Conservation (phyloP, 306 rosid species). For the Chamaecrista fasciculata region DNA sequence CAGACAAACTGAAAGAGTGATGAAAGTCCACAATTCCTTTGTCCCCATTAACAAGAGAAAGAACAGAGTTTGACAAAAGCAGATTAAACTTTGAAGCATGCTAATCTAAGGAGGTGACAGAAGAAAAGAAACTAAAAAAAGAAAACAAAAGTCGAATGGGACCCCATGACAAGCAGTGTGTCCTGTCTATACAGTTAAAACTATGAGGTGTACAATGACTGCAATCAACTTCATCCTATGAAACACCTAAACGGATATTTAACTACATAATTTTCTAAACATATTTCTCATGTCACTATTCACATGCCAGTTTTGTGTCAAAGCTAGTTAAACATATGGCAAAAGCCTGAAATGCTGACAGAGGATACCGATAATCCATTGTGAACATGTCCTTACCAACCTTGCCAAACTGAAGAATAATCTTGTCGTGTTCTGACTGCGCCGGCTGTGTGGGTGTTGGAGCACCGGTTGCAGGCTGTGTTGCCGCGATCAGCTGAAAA, state of each 20-base stretch:
- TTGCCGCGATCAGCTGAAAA: constrained; percentile 85
- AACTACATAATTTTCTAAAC: too few species aligned
- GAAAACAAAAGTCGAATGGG: not conserved
- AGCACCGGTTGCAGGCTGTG: constrained; percentile 49
- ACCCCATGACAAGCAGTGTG: constrained; percentile 14
- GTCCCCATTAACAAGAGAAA: not conserved
- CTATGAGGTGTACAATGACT: constrained; percentile 40
- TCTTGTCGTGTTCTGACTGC: constrained; percentile 87
- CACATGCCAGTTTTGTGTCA: constrained; percentile 99
- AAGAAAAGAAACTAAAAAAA: not conserved
- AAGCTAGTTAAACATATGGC: constrained; percentile 97
- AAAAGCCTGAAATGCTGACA: constrained; percentile 98
- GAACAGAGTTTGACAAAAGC: constrained; percentile 30
- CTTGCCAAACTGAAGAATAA: constrained; percentile 96
- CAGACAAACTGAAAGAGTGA: too few species aligned
- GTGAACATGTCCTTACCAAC: constrained; percentile 98
- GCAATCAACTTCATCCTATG: constrained; percentile 51
- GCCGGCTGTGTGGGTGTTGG: constrained; percentile 58
- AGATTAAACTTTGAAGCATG: constrained; percentile 40
- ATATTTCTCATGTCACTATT: constrained; percentile 49
- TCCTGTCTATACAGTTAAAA: constrained; percentile 32
- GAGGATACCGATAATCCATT: constrained; percentile 92
- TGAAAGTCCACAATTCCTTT: constrained; percentile 31
- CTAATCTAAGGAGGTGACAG: not conserved
- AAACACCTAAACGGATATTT: too few species aligned